phyloP scores from a whole-genome alignment of 176 grass and related monocot genomes.

The Carex littledalei region DNA sequence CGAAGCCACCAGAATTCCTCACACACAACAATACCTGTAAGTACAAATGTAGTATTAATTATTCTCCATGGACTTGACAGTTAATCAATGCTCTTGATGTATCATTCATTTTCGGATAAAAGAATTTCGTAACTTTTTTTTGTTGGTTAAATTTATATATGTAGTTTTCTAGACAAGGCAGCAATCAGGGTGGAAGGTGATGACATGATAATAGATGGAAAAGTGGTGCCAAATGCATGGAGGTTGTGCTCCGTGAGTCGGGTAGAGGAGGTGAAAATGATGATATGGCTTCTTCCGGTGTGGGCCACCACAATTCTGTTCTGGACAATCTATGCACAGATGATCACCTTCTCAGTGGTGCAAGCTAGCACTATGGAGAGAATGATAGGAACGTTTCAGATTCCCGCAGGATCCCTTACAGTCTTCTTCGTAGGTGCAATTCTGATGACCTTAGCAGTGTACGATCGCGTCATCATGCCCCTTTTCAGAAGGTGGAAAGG shows the following conservation, averaged over 20 bases:
- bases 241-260: slow-evolving; percentile 57
- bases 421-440: slow-evolving; percentile 68
- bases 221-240: slow-evolving; percentile 48
- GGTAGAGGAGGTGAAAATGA: slow-evolving; percentile 88
- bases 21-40: slow-evolving; percentile 54
- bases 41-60: neutral
- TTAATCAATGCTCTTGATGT: neutral
- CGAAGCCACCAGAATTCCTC: slow-evolving; percentile 33
- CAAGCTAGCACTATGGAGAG: slow-evolving; percentile 84
- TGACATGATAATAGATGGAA: slow-evolving; percentile 16
- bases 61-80: neutral
- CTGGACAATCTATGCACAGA: slow-evolving; percentile 82
- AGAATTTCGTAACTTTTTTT: neutral
- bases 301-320: slow-evolving; percentile 90
- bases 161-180: slow-evolving; percentile 53
- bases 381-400: slow-evolving; percentile 46
- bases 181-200: slow-evolving; percentile 58
- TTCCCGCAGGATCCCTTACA: slow-evolving; percentile 67
- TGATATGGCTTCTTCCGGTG: slow-evolving; percentile 62
- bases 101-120: neutral
- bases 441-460: slow-evolving; percentile 56
- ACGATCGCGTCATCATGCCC: slow-evolving; percentile 65
- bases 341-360: slow-evolving; percentile 89
- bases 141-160: slow-evolving; percentile 6
- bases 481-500: slow-evolving; percentile 36